Base-by-base conservation (phyloP, 148 eudicot genomes). In the Pharnaceum exiguum region DNA sequence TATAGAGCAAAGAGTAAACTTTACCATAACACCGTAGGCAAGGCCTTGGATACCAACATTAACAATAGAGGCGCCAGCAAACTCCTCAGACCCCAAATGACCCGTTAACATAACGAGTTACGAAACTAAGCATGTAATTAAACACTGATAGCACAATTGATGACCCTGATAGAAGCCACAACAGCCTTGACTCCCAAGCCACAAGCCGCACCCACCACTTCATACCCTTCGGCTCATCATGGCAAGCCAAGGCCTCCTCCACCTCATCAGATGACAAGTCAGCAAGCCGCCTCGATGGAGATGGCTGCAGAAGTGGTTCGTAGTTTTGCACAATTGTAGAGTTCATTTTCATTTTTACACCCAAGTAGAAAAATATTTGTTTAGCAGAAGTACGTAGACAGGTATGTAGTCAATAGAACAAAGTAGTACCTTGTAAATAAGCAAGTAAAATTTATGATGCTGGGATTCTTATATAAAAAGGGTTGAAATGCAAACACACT, bases 151-250 rank as follows among this genome's bases (percentile, higher is more conserved):
- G 82, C 1, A 74, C 59, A 55, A 82, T 79, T 7, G 84, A 76
- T 5, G 88, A 68, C 1, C 88, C 84, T 1, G 88, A 82, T 0
- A 82, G 74, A 4, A 71, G 18, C 88, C 88, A 82, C 10, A 82
- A 54, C 10, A 79, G 66, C 60, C 75, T 71, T 0, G 82, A 76
- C 69, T 82, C 88, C 84, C 84, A 82, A 7, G 68, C 75, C 39
- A 77, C 26, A 5, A 82, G 73, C 40, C 70, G 45, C 0, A 65
- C 63, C 76, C 82, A 82, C 82, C 77, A 76, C 37, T 71, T 43
- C 17, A 70, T 18, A 0, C 79, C 59, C 44, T 76, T 77, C 13
- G 79, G 84, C 63, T 33, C 66, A n/a, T n/a, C n/a, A n/a, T n/a
- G n/a, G 62, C 76, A 71, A 1, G 38, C 24, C 55, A 82, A 50